Conservation (phyloP, 495 filamentous ascomycete genomes). For the Lasiosphaeris hirsuta region DNA sequence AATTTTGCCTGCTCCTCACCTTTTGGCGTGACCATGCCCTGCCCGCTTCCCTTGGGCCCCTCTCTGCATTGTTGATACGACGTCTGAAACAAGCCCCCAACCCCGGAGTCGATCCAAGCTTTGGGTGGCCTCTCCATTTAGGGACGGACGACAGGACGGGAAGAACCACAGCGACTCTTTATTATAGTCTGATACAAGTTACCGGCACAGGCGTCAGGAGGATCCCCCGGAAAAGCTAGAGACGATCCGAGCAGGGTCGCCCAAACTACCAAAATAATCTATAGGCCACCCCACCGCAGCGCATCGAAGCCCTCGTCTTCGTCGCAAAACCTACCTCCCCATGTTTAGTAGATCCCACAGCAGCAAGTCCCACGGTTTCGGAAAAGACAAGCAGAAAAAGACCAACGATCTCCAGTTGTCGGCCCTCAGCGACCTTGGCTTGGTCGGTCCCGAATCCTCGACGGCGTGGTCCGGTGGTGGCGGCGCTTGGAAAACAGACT, state of each 20-base stretch:
- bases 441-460: slow-evolving; percentile 33
- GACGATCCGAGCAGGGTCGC: slow-evolving; percentile 10
- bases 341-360: slow-evolving; percentile 50
- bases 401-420: slow-evolving; percentile 35
- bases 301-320: slow-evolving; percentile 10
- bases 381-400: slow-evolving; percentile 33
- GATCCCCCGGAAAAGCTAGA: slow-evolving; percentile 24
- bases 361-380: slow-evolving; percentile 34
- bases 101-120: slow-evolving; percentile 19
- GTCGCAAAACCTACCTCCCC: slow-evolving; percentile 27
- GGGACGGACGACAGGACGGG: slow-evolving; percentile 17
- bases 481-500: slow-evolving; percentile 34
- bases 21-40: slow-evolving; percentile 24
- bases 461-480: slow-evolving; percentile 36
- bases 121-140: slow-evolving; percentile 15
- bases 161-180: slow-evolving; percentile 3
- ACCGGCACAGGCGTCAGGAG: slow-evolving; percentile 22
- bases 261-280: slow-evolving; percentile 14
- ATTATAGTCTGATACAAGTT: slow-evolving; percentile 18
- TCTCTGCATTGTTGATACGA: slow-evolving; percentile 37
- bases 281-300: slow-evolving; percentile 7
- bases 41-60: slow-evolving; percentile 14
- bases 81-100: slow-evolving; percentile 33
- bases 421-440: slow-evolving; percentile 37
- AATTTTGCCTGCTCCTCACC: slow-evolving; percentile 12